Percentiles rank a stretch among this genome's conserved stretches.
Conservation (phyloP, 108 stramenopile genomes). For the Mediolabrus comicus region DNA sequence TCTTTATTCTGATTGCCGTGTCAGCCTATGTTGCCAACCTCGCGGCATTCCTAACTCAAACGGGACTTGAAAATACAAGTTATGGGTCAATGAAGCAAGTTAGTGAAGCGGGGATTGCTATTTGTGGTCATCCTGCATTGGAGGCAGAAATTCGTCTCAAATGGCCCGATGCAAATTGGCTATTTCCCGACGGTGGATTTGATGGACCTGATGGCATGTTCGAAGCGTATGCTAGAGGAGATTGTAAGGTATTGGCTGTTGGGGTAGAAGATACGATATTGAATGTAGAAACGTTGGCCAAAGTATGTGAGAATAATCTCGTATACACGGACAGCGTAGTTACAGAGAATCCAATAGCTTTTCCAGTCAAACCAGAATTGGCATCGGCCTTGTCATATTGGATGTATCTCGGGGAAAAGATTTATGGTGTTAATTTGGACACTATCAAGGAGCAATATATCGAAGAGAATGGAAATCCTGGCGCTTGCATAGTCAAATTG, state of each 20-base stretch:
- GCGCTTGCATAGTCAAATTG: conserved; percentile 13
- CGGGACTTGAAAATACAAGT: neutral
- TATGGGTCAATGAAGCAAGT: conserved; percentile 2
- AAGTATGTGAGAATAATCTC: conserved; percentile 5
- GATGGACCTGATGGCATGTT: neutral
- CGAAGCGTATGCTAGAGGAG: conserved; percentile 19
- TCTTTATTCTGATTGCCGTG: conserved; percentile 26
- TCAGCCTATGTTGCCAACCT: conserved; percentile 25
- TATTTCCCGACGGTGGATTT: conserved; percentile 1
- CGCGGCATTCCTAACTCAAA: conserved; percentile 15
- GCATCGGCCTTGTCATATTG: conserved; percentile 19
- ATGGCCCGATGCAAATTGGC: conserved; percentile 18
- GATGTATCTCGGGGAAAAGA: conserved; percentile 18
- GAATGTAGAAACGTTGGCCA: neutral
- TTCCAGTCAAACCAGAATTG: conserved; percentile 17
- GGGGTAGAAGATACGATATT: conserved; percentile 8
- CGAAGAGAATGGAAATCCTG: neutral
- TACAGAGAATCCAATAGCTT: conserved; percentile 19
- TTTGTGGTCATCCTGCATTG: conserved; percentile 24
- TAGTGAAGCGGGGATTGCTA: neutral
- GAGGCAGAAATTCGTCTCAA: conserved; percentile 3
- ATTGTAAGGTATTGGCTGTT: conserved; percentile 18
- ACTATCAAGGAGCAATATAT: neutral
- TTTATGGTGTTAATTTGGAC: conserved; percentile 3
- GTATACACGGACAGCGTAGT: conserved; percentile 19